Evolutionary conservation across 352 stramenopile species (phyloP).

Genomic region (Phytophthora brassicae): DNA sequence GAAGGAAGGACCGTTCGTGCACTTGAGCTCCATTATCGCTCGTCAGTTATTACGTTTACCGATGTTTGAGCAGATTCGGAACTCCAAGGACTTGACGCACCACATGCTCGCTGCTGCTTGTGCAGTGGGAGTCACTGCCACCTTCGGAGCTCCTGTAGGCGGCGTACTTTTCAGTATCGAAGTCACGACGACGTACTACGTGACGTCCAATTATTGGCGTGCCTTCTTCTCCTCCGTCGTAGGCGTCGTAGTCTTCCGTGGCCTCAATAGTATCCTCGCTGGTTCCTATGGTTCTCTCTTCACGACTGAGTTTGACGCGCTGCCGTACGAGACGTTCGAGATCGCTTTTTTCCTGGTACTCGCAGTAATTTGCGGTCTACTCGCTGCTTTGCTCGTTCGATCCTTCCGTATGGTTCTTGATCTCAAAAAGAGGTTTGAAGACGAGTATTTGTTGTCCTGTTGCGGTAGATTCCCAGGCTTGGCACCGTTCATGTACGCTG

Average conservation of each 20-base stretch:
- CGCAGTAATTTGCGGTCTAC: constrained; percentile 77
- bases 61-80: constrained; percentile 61
- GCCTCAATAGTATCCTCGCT: constrained; percentile 61
- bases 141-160: constrained; percentile 75
- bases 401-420: constrained; percentile 55
- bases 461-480: constrained; percentile 28
- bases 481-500: constrained; percentile 69
- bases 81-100: constrained; percentile 63
- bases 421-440: constrained; percentile 45
- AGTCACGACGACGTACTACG: constrained; percentile 88
- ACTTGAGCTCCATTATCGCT: constrained; percentile 76
- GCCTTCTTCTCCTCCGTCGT: constrained; percentile 90
- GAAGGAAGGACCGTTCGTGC: constrained; percentile 82
- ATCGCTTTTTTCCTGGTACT: constrained; percentile 79
- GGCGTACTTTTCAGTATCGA: constrained; percentile 81
- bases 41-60: constrained; percentile 58
- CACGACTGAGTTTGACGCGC: constrained; percentile 68
- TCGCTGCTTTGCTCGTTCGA: constrained; percentile 81
- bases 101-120: constrained; percentile 70
- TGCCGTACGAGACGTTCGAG: constrained; percentile 79
- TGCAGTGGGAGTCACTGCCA: constrained; percentile 77
- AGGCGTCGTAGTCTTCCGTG: constrained; percentile 82
- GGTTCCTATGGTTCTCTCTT: constrained; percentile 76
- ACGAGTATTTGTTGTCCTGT: constrained; percentile 21
- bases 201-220: constrained; percentile 89